phyloP scores from a whole-genome alignment of 306 rosid genomes.

The Sicyos edulis region DNA sequence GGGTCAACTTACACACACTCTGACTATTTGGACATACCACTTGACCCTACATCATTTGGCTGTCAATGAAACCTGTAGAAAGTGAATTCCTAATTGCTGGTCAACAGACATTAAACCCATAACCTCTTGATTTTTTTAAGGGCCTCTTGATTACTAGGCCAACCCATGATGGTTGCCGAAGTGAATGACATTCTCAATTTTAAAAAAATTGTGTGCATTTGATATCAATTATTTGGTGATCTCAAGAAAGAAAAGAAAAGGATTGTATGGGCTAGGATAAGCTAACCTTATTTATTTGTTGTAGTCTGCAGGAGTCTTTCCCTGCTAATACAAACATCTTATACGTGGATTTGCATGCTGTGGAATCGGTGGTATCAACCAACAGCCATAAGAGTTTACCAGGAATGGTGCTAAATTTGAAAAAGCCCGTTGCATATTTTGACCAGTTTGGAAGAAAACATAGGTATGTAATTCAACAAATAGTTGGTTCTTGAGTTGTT shows the following conservation, averaged over 20 bases:
- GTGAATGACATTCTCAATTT: neutral
- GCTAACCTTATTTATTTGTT: constrained; percentile 38
- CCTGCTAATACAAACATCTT: constrained; percentile 96
- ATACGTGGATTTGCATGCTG: constrained; percentile 80
- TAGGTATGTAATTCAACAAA: constrained; percentile 36
- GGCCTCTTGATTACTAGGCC: too few relatives aligned
- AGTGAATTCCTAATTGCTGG: too few relatives aligned
- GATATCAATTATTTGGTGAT: constrained; percentile 2
- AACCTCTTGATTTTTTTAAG: too few relatives aligned
- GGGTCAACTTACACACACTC: too few relatives aligned
- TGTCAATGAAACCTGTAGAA: too few relatives aligned
- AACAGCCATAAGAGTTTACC: constrained; percentile 65
- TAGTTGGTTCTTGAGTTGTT: neutral
- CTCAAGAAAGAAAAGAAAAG: neutral
- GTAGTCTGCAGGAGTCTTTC: constrained; percentile 77
- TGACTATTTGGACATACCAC: too few relatives aligned
- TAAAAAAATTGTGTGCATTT: neutral
- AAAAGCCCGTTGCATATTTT: constrained; percentile 53
- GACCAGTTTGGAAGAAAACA: constrained; percentile 63
- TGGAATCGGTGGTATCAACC: constrained; percentile 70
- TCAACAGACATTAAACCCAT: too few relatives aligned
- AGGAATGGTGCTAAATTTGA: constrained; percentile 93
- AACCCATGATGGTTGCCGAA: too few relatives aligned
- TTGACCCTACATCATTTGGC: too few relatives aligned
- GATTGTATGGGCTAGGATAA: constrained; percentile 14